Percentiles rank a stretch among this genome's conserved stretches.
These are phyloP conservation scores for Cutaneotrichosporon cyanovorans DNA, from an alignment of 1,284 basidiomycete genomes.

Conservation along the genomic window DNA sequence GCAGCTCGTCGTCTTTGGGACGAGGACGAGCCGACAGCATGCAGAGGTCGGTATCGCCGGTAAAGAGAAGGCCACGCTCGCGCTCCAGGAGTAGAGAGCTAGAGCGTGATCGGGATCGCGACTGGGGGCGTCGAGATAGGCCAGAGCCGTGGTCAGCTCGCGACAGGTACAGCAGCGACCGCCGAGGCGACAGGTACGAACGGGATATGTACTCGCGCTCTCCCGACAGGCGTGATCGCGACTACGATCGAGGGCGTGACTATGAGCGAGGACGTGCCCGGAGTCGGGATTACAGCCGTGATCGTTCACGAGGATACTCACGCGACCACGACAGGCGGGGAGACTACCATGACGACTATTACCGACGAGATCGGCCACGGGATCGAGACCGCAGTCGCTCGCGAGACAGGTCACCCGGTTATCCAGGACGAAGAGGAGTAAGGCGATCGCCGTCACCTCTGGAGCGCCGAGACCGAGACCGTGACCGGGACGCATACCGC, in stretches of 20 bases:
- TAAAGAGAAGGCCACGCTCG: too few relatives aligned
- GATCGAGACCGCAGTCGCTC: conserved; percentile 3
- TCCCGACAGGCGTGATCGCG: not conserved
- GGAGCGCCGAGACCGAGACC: not conserved
- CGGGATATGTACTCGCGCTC: not conserved
- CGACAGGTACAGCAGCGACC: not conserved
- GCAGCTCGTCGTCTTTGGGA: not conserved
- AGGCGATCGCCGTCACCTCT: not conserved
- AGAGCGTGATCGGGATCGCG: conserved; percentile 2
- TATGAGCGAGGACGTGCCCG: conserved; percentile 2
- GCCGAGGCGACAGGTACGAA: not conserved
- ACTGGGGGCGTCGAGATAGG: conserved; percentile 1
- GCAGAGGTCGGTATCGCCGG: too few relatives aligned
- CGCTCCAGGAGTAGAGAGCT: not conserved
- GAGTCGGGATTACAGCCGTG: not conserved
- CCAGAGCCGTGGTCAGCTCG: conserved; percentile 2
- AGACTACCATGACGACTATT: not conserved
- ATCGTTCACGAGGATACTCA: not conserved
- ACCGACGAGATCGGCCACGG: conserved; percentile 1
- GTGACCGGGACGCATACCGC: conserved; percentile 1
- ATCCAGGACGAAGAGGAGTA: not conserved
- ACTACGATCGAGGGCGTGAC: not conserved
- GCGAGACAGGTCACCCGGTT: conserved; percentile 1
- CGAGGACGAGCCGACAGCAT: not conserved
- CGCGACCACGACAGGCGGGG: not conserved